Base-by-base conservation (phyloP, 257 asterid genomes). In the Jaltomata sinuosa region DNA sequence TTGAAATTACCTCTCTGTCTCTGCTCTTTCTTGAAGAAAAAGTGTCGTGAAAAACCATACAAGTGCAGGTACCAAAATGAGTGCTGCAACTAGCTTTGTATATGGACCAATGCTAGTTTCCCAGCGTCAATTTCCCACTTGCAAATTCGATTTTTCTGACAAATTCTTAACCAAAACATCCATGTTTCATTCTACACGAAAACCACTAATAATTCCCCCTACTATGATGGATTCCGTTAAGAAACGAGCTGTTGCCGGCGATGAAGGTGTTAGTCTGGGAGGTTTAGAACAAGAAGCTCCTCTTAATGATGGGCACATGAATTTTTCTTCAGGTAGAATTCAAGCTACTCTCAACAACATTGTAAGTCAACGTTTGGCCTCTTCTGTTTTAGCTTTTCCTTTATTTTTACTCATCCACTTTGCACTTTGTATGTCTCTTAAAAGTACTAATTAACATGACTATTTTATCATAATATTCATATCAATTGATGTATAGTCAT, bases 261-360 rank as follows among this genome's bases (percentile, higher is more conserved):
- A 87, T 27, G 93, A 88, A 71, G 87, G 87, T 29, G 18, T 86
- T 82, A 67, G 54, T n/a, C 4, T 11, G 19, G 79, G 31, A 57
- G 87, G 89, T 78, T 86, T 93, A 53, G 92, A 93, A 85, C 92
- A 88, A 84, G 95, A 91, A 82, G 87, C 89, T 87, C 83, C 89
- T 87, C 83, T 91, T 27, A 53, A 89, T 85, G 82, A 69, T 22
- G 93, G 77, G 82, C 83, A 91, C 68, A 55, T 84, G 62, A 34
- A 40, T 80, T 82, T 78, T 42, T 85, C 54, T 25, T 84, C 85
- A 52, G 68, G 69, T 78, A 90, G 93, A 72, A 38, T 95, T 54
- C 89, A 93, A 83, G 89, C 97, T 67, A 87, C 87, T 65, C 83
- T 93, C 21, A 94, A 95, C 86, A 79, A 21, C 81, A 71, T 91